phyloP scores from a whole-genome alignment of 805 yeast genomes.

The Sugiyamaella americana region DNA sequence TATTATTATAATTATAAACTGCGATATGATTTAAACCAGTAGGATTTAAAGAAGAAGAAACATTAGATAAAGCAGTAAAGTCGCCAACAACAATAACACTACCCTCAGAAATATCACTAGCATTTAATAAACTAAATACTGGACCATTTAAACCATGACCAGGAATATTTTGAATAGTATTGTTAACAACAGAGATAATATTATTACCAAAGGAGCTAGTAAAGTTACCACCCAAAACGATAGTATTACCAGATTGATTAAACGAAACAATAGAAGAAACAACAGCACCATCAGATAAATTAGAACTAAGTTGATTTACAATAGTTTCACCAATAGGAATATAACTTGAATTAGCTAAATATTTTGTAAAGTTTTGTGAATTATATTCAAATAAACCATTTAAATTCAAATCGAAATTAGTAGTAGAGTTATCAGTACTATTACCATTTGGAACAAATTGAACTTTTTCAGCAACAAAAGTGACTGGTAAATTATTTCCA shows the following conservation, averaged over 20 bases:
- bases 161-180: constrained; percentile 14
- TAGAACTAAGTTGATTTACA: constrained; percentile 34
- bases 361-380: constrained; percentile 52
- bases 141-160: constrained; percentile 39
- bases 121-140: constrained; percentile 24
- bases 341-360: constrained; percentile 27
- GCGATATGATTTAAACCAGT: constrained; percentile 16
- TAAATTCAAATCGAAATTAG: constrained; percentile 28
- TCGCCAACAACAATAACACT: constrained; percentile 44
- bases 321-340: constrained; percentile 44
- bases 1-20: constrained; percentile 13
- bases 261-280: constrained; percentile 7
- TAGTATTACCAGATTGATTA: background rate
- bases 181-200: constrained; percentile 8
- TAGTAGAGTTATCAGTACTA: constrained; percentile 26
- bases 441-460: constrained; percentile 33
- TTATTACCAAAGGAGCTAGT: constrained; percentile 22
- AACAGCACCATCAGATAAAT: constrained; percentile 36
- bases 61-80: constrained; percentile 27
- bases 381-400: constrained; percentile 85
- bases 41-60: no score
- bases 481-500: constrained; percentile 32
- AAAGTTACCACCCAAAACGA: constrained; percentile 38
- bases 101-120: constrained; percentile 18
- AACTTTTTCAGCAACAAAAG: constrained; percentile 68